Conservation (phyloP, 257 asterid species). For the Nicotiana knightiana region DNA sequence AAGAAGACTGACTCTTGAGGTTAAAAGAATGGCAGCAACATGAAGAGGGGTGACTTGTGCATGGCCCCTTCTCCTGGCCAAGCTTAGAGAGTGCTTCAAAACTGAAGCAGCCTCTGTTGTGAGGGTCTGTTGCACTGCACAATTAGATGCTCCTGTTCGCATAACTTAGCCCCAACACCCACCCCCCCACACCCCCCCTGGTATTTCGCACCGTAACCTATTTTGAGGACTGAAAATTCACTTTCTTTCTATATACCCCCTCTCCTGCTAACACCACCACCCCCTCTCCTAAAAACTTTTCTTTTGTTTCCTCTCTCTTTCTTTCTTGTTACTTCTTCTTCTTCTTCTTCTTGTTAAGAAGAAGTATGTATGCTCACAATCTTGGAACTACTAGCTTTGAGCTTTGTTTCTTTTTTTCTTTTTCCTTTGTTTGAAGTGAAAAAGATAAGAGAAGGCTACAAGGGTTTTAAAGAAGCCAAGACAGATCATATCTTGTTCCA, state of each 20-base stretch:
- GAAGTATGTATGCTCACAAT: background rate
- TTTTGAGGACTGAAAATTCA: slow-evolving; percentile 3
- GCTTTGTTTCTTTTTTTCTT: background rate
- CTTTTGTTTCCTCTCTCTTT: background rate
- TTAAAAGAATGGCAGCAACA: slow-evolving; percentile 66
- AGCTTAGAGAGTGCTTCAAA: slow-evolving; percentile 72
- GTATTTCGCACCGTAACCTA: background rate
- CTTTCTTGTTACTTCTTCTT: background rate
- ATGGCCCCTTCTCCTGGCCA: slow-evolving; percentile 81
- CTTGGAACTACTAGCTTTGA: background rate
- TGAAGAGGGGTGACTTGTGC: slow-evolving; percentile 90
- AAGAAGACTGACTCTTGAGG: slow-evolving; percentile 47
- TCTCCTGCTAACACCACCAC: background rate
- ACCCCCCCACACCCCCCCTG: slow-evolving; percentile 51
- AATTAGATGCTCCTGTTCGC: slow-evolving; percentile 60
- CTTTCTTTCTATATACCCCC: background rate
- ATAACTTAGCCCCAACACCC: slow-evolving; percentile 48
- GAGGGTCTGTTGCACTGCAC: slow-evolving; percentile 79
- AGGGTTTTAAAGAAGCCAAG: slow-evolving; percentile 11
- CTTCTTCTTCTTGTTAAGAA: background rate
- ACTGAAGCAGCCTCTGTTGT: slow-evolving; percentile 93
- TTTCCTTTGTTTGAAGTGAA: background rate
- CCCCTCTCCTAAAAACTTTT: background rate
- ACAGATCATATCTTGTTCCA: background rate
- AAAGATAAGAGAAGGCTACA: background rate